Evolutionary conservation across 257 asterid species (phyloP).

Genomic region (Ophiorrhiza pumila): DNA sequence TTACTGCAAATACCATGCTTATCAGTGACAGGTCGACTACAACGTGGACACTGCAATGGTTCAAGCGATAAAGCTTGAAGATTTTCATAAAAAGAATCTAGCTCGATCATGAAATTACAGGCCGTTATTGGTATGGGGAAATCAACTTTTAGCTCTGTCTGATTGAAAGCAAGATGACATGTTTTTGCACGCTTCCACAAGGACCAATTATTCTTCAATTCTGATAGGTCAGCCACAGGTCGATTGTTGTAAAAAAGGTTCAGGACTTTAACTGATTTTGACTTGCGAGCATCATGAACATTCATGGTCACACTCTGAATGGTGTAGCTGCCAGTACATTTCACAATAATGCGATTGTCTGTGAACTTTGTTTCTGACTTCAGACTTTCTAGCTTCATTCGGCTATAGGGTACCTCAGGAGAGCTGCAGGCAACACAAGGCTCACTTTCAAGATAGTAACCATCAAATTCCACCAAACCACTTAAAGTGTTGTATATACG

Average conservation of each 20-base stretch:
- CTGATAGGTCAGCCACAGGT: slow-evolving; percentile 98
- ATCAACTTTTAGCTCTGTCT: slow-evolving; percentile 94
- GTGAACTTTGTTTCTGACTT: slow-evolving; percentile 98
- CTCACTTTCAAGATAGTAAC: slow-evolving; percentile 99
- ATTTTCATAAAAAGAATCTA: slow-evolving; percentile 95
- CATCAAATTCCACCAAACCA: slow-evolving; percentile 99
- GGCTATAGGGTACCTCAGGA: slow-evolving; percentile 96
- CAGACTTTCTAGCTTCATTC: slow-evolving; percentile 96
- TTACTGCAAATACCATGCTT: slow-evolving; percentile 93
- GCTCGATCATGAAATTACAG: slow-evolving; percentile 96
- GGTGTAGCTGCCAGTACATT: slow-evolving; percentile 99
- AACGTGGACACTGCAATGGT: slow-evolving; percentile 98
- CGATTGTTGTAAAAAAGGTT: slow-evolving; percentile 95
- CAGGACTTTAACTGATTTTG: slow-evolving; percentile 94
- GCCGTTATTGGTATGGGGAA: slow-evolving; percentile 95
- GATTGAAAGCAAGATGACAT: slow-evolving; percentile 91
- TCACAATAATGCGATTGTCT: slow-evolving; percentile 95
- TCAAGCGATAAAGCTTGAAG: slow-evolving; percentile 98
- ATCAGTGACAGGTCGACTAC: slow-evolving; percentile 97
- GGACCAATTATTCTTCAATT: slow-evolving; percentile 94
- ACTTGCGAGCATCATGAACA: slow-evolving; percentile 97
- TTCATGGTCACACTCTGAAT: slow-evolving; percentile 97
- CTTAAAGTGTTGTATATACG: slow-evolving; percentile 95
- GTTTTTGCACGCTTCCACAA: slow-evolving; percentile 98
- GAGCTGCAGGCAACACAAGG: slow-evolving; percentile 99